Evolutionary conservation across 2,329 filamentous ascomycete species (phyloP), one percentile per base, ranked within the genome.

Genomic region (Alternaria postmessia): DNA sequence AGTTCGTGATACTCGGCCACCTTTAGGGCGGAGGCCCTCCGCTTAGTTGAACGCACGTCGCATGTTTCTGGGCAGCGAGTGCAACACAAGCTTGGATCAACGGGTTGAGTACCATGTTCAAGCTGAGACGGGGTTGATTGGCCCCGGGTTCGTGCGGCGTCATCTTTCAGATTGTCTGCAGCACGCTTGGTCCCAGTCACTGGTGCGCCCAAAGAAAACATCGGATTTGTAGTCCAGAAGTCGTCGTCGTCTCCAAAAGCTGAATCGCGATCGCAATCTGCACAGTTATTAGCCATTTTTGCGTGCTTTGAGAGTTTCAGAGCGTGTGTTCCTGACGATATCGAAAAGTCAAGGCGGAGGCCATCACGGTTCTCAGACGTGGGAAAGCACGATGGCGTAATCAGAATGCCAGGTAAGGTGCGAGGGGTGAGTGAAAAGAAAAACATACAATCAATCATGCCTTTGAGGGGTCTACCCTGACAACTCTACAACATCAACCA

Each of bases 171-270:
- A 54, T 62, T 56, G 58, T 66, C 67, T 51, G 67, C 71, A 63
- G 65, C 64, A 57, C 75, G 74, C 69, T 78, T 78, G 59, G 71
- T 70, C 34, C 74, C 75, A 58, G 72, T 72, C 49, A 75, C 61
- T 34, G 69, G 57, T n/a, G 68, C 65, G 28, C 65, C 54, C 62
- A 63, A 58, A 28, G 69, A 56, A 55, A 73, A 71, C 74, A 76
- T 76, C 52, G 71, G 58, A 63, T 70, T 65, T 49, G 59, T 51
- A 51, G 52, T 63, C 59, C 64, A 63, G 58, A 71, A 67, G 57
- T 65, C 55, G 47, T 72, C 70, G 61, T 77, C 69, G 58, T 68
- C 73, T 51, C 69, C 73, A 70, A 72, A 75, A 48, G 73, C 66
- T 39, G 72, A 75, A 43, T 75, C 73, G 69, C 64, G 62, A 59